Base-by-base conservation (phyloP, 2,329 filamentous ascomycete species). In the Ceratocystis destructans region DNA sequence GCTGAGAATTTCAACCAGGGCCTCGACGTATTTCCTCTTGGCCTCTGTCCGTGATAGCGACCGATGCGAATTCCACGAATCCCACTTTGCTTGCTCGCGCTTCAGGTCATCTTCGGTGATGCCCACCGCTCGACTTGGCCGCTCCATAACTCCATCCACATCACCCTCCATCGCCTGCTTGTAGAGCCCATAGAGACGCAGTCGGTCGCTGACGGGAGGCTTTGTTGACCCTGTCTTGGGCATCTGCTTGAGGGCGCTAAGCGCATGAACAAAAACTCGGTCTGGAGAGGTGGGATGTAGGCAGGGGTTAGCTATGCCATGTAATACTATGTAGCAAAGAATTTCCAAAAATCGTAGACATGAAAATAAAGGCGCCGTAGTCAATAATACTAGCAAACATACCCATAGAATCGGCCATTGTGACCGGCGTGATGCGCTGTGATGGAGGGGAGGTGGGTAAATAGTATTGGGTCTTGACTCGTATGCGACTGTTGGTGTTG, bases 101-200 rank as follows among this genome's bases (percentile, higher is more conserved):
- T 81, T 78, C 1, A 85, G 73, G 68, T 86, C 84, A 69, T 84
- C 81, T 22, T 74, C 71, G 10, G 77, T 73, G 68, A 80, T 74
- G 68, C 79, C 78, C 7, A 78, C 77, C 22, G 77, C 78, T 62
- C 75, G 72, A 53, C 78, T 79, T 48, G 94, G 93, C 59, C 91
- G 84, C 72, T 93, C 87, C 87, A 96, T 95, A 62, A 97, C 90
- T 62, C 90, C 89, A 71, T 94, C 89, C 44, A 97, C 92, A 76
- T 99, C 90, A 62, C 94, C 94, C 79, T 99, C 92, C 94, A 97
- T 97, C 69, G 91, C 91, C 77, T 99, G 94, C 75, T 99, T 99
- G 79, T 99, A 99, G 70, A 99, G 82, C 70, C 94, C 94, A 87
- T 99, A 99, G 69, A 99, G 87, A 67, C 89, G 88, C 71, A 99